Evolutionary conservation across 371 early-diverging fungal species (phyloP).

Genomic region (Saksenaea vasiformis): DNA sequence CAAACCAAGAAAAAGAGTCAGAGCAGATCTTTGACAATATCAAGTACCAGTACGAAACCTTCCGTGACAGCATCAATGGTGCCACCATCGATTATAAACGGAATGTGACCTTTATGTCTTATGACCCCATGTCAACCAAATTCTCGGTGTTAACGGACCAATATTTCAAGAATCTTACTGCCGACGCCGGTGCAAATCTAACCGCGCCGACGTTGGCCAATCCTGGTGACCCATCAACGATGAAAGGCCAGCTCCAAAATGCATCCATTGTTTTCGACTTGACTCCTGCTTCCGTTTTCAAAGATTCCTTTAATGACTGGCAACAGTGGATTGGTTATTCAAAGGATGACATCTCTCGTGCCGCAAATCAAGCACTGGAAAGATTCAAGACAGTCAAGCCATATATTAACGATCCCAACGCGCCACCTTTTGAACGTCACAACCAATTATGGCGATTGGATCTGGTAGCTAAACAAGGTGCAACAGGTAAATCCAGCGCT

Average conservation of each 20-base stretch:
- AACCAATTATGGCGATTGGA: constrained; percentile 34
- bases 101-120: constrained; percentile 32
- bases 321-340: constrained; percentile 23
- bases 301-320: constrained; percentile 17
- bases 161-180: constrained; percentile 30
- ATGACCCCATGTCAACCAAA: constrained; percentile 21
- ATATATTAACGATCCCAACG: constrained; percentile 26
- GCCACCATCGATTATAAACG: constrained; percentile 22
- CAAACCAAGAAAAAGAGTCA: constrained; percentile 28
- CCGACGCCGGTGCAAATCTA: constrained; percentile 29
- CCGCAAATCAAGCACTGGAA: constrained; percentile 7
- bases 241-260: constrained; percentile 31
- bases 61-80: constrained; percentile 18
- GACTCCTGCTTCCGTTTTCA: constrained; percentile 16
- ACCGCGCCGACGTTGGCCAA: constrained; percentile 10
- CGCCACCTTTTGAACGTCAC: constrained; percentile 33
- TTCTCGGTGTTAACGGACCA: constrained; percentile 24
- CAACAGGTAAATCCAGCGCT: constrained; percentile 35
- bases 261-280: constrained; percentile 32
- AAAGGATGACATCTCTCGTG: constrained; percentile 10
- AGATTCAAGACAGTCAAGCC: constrained; percentile 6
- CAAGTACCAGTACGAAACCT: constrained; percentile 19
- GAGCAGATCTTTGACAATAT: constrained; percentile 26
- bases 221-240: constrained; percentile 23
- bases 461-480: constrained; percentile 17